phyloP scores from a whole-genome alignment of 805 yeast genomes.

The Candida koratica region DNA sequence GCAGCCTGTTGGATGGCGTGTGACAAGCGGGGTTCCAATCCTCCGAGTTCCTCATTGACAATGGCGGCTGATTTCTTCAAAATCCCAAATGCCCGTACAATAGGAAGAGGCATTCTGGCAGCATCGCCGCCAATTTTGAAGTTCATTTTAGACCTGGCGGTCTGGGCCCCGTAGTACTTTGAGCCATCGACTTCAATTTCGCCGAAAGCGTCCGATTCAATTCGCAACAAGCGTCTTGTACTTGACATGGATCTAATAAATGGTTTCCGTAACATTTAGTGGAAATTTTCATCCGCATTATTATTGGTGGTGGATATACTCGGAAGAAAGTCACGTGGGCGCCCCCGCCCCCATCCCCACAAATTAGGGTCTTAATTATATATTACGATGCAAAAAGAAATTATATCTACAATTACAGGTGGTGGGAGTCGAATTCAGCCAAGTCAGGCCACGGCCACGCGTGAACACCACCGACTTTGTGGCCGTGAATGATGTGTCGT shows the following conservation, averaged over 20 bases:
- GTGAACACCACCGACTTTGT: conserved; percentile 14
- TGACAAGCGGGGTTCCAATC: conserved; percentile 77
- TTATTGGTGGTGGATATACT: conserved; percentile 1
- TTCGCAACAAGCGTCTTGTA: conserved; percentile 43
- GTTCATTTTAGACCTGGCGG: conserved; percentile 88
- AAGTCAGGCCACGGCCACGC: conserved; percentile 36
- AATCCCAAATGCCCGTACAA: conserved; percentile 87
- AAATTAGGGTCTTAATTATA: too few species aligned
- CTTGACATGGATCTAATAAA: conserved; percentile 28
- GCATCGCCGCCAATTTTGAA: conserved; percentile 93
- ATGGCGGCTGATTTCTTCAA: conserved; percentile 92
- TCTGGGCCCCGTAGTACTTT: conserved; percentile 98
- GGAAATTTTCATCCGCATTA: conserved; percentile 1
- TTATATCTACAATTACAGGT: too few species aligned
- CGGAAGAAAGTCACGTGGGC: conserved; percentile 1
- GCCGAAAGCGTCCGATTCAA: conserved; percentile 95
- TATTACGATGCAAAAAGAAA: too few species aligned
- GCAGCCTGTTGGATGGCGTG: conserved; percentile 90
- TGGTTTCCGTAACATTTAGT: conserved; percentile 27
- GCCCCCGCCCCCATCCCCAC: background rate
- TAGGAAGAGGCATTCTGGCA: conserved; percentile 88
- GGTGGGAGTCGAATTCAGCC: conserved; percentile 16
- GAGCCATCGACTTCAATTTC: conserved; percentile 85
- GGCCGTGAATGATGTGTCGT: conserved; percentile 35
- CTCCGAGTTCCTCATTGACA: conserved; percentile 78